Conservation (phyloP, 202 grass and related monocot genomes). For the Setaria viridis region DNA sequence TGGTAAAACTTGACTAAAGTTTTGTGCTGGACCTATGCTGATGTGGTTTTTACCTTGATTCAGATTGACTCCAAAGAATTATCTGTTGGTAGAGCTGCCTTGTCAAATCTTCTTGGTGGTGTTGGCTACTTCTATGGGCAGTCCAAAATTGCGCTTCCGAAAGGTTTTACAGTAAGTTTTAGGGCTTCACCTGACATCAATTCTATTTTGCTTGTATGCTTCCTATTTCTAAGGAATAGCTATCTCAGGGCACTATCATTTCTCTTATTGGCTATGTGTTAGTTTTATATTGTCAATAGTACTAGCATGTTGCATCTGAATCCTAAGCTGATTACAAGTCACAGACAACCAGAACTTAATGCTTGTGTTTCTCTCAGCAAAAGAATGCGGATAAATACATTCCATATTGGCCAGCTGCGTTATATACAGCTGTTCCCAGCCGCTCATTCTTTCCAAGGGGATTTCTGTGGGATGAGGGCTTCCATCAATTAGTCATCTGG, state of each 20-base stretch:
- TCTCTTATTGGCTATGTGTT: not conserved
- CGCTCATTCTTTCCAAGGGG: conserved; percentile 96
- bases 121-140: conserved; percentile 97
- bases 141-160: conserved; percentile 90
- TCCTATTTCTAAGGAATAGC: conserved; percentile 30
- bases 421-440: conserved; percentile 98
- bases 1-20: conserved; percentile 24
- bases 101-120: conserved; percentile 89
- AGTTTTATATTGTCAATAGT: conserved; percentile 21
- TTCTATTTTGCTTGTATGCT: conserved; percentile 31
- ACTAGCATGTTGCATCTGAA: conserved; percentile 21
- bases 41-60: conserved; percentile 41
- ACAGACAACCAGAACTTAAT: conserved; percentile 31
- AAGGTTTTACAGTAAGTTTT: conserved; percentile 89
- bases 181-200: conserved; percentile 32
- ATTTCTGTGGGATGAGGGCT: conserved; percentile 98
- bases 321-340: not conserved
- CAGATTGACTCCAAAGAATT: conserved; percentile 70
- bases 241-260: not conserved
- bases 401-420: conserved; percentile 86
- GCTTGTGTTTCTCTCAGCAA: conserved; percentile 66
- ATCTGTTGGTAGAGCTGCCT: conserved; percentile 78
- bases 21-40: conserved; percentile 19
- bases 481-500: conserved; percentile 94
- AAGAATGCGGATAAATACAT: conserved; percentile 90